Evolutionary conservation across 2,329 filamentous ascomycete species (phyloP).

Genomic region (Neophaeococcomyces mojaviensis): DNA sequence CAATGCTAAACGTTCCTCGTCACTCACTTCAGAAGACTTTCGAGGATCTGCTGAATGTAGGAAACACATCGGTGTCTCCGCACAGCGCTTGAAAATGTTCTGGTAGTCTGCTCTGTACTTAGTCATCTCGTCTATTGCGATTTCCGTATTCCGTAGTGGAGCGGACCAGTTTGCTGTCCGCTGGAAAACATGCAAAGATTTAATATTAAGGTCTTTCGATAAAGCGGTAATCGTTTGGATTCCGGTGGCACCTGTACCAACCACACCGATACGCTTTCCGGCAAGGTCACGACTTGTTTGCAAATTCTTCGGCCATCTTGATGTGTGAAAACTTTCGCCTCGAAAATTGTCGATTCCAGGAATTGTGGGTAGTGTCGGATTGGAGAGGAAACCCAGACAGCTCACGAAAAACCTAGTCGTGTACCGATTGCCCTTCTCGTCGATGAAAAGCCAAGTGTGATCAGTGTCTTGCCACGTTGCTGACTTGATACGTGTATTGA

Average conservation of each 20-base stretch:
- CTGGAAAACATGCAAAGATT: conserved; percentile 37
- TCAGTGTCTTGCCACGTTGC: conserved; percentile 12
- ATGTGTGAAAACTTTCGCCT: conserved; percentile 23
- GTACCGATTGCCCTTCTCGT: conserved; percentile 10
- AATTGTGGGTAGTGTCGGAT: conserved; percentile 22
- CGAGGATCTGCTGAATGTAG: conserved; percentile 2
- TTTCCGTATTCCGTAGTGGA: conserved; percentile 18
- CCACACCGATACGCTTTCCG: conserved; percentile 35
- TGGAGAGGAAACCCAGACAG: conserved; percentile 13
- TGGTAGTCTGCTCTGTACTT: conserved; percentile 3
- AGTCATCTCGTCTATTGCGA: conserved; percentile 26
- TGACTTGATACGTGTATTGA: conserved; percentile 21
- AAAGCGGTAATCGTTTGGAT: conserved; percentile 36
- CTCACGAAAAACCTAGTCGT: conserved; percentile 13
- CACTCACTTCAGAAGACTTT: conserved; percentile 19
- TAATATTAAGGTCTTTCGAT: conserved; percentile 29
- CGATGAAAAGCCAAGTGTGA: conserved; percentile 11
- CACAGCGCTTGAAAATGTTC: conserved; percentile 7
- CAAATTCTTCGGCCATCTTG: conserved; percentile 22
- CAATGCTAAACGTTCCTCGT: conserved; percentile 31
- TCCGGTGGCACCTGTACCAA: conserved; percentile 40
- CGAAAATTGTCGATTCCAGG: conserved; percentile 21
- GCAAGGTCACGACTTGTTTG: conserved; percentile 34
- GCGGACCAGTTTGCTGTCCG: conserved; percentile 30
- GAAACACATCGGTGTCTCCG: conserved; percentile 9